Evolutionary conservation across 2,329 filamentous ascomycete genomes (phyloP).

Genomic region (Penicillium sp.): DNA sequence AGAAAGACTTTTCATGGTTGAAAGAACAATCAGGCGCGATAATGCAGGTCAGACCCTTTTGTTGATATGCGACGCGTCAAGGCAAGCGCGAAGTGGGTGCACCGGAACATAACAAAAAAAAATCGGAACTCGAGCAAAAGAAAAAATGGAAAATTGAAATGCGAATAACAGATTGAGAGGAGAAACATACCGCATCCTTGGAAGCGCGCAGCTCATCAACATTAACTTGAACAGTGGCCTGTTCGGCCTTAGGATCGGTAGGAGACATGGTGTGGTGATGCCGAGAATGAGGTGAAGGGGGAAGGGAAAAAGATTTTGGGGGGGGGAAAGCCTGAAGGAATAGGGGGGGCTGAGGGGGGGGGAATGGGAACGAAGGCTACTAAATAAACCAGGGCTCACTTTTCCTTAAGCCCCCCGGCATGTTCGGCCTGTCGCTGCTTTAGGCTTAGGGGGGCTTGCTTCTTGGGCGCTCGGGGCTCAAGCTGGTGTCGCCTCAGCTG

Average conservation of each 20-base stretch:
- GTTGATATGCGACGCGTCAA: constrained; percentile 26
- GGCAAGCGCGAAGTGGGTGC: constrained; percentile 6
- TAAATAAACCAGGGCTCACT: constrained; percentile 16
- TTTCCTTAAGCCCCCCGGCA: constrained; percentile 7
- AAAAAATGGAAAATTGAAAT: constrained; percentile 4
- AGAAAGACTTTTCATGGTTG: neutral
- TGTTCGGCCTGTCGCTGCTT: constrained; percentile 20
- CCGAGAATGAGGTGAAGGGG: constrained; percentile 33
- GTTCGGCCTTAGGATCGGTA: constrained; percentile 32
- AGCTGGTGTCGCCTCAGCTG: constrained; percentile 3
- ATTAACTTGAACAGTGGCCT: constrained; percentile 47
- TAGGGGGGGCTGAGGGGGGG: constrained; percentile 6
- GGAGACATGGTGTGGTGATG: constrained; percentile 33
- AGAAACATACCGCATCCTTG: constrained; percentile 72
- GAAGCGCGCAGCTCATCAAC: constrained; percentile 77
- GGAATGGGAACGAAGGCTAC: constrained; percentile 17
- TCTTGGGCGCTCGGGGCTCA: neutral
- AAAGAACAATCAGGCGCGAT: neutral
- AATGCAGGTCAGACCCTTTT: constrained; percentile 6
- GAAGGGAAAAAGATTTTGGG: constrained; percentile 23
- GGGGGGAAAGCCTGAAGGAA: constrained; percentile 7
- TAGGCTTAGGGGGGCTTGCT: constrained; percentile 21
- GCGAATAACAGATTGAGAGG: constrained; percentile 6
- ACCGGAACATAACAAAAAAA: constrained; percentile 3
- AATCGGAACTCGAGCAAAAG: neutral